These are phyloP conservation scores for Podaxis pistillaris DNA, from an alignment of 768 basidiomycete genomes.

Conservation along the genomic window DNA sequence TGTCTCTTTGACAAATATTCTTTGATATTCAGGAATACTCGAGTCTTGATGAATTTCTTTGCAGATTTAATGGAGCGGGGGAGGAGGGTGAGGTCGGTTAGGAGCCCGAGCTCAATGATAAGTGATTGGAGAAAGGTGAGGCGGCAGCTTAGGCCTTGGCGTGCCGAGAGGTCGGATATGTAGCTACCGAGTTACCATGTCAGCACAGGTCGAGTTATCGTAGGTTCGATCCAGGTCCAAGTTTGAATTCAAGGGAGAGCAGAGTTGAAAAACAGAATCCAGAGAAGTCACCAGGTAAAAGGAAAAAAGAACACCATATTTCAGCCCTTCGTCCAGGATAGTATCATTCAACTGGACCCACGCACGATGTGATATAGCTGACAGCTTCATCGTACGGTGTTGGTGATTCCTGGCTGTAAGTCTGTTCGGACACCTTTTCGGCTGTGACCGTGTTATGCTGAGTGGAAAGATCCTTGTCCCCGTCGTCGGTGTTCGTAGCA, in stretches of 20 bases:
- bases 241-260: neutral
- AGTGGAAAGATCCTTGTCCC: constrained; percentile 43
- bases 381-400: constrained; percentile 58
- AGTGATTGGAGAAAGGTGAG: constrained; percentile 70
- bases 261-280: neutral
- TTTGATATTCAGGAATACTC: constrained; percentile 67
- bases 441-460: constrained; percentile 33
- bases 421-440: constrained; percentile 27
- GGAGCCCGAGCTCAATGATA: constrained; percentile 74
- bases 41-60: constrained; percentile 62
- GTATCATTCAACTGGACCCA: constrained; percentile 21
- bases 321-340: neutral
- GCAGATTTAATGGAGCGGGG: constrained; percentile 66
- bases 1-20: constrained; percentile 70
- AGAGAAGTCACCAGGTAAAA: neutral
- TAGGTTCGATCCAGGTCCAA: neutral
- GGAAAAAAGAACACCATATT: constrained; percentile 1
- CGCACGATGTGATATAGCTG: constrained; percentile 60
- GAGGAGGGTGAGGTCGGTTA: constrained; percentile 37
- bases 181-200: constrained; percentile 35
- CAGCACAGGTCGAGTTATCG: neutral
- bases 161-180: constrained; percentile 48
- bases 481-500: neutral
- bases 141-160: constrained; percentile 40
- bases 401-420: constrained; percentile 17